These are phyloP conservation scores for Alternaria rosae DNA, from an alignment of 2,329 filamentous ascomycete genomes.

Conservation along the genomic window DNA sequence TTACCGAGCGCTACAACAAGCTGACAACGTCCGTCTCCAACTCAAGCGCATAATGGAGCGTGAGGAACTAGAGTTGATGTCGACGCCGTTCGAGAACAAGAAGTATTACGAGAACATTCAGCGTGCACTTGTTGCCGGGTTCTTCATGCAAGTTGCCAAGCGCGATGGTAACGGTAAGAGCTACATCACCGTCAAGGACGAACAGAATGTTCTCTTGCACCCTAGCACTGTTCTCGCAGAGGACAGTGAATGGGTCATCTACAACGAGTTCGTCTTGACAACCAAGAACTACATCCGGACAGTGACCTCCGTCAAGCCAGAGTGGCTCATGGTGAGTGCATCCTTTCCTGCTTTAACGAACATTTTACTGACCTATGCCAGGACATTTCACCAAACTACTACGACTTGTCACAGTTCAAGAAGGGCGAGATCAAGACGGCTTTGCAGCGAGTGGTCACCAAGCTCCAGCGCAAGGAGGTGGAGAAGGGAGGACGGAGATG, in stretches of 20 bases:
- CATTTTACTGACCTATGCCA: constrained; percentile 46
- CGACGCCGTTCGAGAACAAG: constrained; percentile 91
- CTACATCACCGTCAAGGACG: constrained; percentile 95
- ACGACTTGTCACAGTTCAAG: constrained; percentile 80
- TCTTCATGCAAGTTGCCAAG: constrained; percentile 99
- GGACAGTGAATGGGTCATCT: constrained; percentile 95
- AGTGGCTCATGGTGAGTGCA: constrained; percentile 84
- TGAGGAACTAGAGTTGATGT: constrained; percentile 82
- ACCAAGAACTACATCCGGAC: constrained; percentile 98
- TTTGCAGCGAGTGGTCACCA: constrained; percentile 62
- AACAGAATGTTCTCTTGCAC: constrained; percentile 91
- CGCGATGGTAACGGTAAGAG: constrained; percentile 86
- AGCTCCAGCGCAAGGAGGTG: constrained; percentile 61
- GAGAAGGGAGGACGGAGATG: constrained; percentile 27
- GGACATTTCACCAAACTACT: constrained; percentile 95
- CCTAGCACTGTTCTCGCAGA: constrained; percentile 88
- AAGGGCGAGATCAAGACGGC: constrained; percentile 85
- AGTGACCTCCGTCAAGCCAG: constrained; percentile 87
- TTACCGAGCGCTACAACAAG: constrained; percentile 84
- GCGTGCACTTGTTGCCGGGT: constrained; percentile 87
- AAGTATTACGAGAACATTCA: constrained; percentile 99
- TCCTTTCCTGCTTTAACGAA: neutral
- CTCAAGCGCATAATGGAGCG: constrained; percentile 97
- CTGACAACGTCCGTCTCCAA: constrained; percentile 91
- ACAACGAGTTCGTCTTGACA: constrained; percentile 98